Evolutionary conservation across 2,329 filamentous ascomycete species (phyloP), one percentile per base, ranked within the genome.

Genomic region (Fusarium sp.): DNA sequence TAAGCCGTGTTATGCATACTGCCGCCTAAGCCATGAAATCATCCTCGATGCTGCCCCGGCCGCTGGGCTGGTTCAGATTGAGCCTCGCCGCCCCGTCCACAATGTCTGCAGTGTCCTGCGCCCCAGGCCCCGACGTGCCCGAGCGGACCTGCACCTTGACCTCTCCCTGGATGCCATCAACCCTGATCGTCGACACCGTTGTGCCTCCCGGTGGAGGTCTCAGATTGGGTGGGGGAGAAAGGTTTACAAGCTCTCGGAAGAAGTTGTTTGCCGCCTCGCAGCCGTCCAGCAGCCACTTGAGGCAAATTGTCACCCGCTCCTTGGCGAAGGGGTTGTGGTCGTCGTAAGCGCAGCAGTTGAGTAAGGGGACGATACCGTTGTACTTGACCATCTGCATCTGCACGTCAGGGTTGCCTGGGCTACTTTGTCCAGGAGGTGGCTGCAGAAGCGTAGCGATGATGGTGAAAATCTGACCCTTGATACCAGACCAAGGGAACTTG

Each of bases 271-370:
- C 93, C 60, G 91, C 91, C 34, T 91, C 88, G 65, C 91, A 94
- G 12, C 91, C 92, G 72, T 93, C 91, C 81, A 93, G 88, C 7
- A 93, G 84, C 87, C 90, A 97, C 77, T 95, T 95, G n/a, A 97
- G 86, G 71, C 93, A 95, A 78, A 97, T 91, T 52, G 95, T 94
- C 3, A 94, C 93, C 70, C 95, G 93, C 79, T 98, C 95, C 75
- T 95, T 94, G 68, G 97, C 95, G 77, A 95, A 98, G 1, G 94
- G 94, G 76, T 98, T 98, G 81, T 97, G 90, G 73, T 95, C 94
- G 77, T 98, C 95, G 77, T 96, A 96, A 34, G 91, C 89, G 74
- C 94, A 98, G 80, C 94, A 97, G 76, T 94, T 94, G 15, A 98
- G 88, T 18, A 98, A 87, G 0, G 93, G 91, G 72, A 97, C 93